Evolutionary conservation across 2,329 filamentous ascomycete species (phyloP).

Genomic region (Truncatella angustata): DNA sequence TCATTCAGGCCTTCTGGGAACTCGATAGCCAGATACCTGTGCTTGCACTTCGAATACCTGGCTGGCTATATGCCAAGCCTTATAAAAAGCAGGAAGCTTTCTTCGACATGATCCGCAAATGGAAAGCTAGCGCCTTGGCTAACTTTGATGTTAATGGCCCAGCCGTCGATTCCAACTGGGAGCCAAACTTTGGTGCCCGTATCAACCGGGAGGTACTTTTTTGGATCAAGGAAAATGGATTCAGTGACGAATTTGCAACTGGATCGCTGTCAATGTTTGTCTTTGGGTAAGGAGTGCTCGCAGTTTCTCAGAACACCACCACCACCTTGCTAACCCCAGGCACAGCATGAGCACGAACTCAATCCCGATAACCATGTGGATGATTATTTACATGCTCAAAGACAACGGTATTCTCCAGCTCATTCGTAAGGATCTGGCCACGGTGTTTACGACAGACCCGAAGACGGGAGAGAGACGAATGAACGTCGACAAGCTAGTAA

Average conservation of each 20-base stretch:
- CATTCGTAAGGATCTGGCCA: slow-evolving; percentile 19
- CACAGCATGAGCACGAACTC: slow-evolving; percentile 26
- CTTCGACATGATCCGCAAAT: slow-evolving; percentile 11
- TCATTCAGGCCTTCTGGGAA: slow-evolving; percentile 22
- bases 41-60: slow-evolving; percentile 21
- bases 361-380: slow-evolving; percentile 27
- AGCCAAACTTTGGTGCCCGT: slow-evolving; percentile 24
- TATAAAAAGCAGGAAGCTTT: slow-evolving; percentile 17
- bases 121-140: slow-evolving; percentile 13
- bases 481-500: slow-evolving; percentile 17
- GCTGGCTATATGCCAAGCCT: slow-evolving; percentile 18
- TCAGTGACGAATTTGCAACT: slow-evolving; percentile 12
- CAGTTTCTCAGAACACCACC: neutral
- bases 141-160: slow-evolving; percentile 19
- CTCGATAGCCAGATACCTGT: slow-evolving; percentile 20
- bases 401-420: slow-evolving; percentile 19
- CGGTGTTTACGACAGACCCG: slow-evolving; percentile 13
- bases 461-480: slow-evolving; percentile 12
- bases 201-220: slow-evolving; percentile 18
- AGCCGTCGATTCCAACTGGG: slow-evolving; percentile 21
- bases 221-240: slow-evolving; percentile 17
- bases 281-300: slow-evolving; percentile 15
- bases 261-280: slow-evolving; percentile 1
- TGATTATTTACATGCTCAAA: slow-evolving; percentile 24
- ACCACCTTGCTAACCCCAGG: neutral